A percentile compares a stretch with the other conserved stretches of the same genome.
Evolutionary conservation across 495 filamentous ascomycete genomes (phyloP).

Genomic region (Arthonia radiata): DNA sequence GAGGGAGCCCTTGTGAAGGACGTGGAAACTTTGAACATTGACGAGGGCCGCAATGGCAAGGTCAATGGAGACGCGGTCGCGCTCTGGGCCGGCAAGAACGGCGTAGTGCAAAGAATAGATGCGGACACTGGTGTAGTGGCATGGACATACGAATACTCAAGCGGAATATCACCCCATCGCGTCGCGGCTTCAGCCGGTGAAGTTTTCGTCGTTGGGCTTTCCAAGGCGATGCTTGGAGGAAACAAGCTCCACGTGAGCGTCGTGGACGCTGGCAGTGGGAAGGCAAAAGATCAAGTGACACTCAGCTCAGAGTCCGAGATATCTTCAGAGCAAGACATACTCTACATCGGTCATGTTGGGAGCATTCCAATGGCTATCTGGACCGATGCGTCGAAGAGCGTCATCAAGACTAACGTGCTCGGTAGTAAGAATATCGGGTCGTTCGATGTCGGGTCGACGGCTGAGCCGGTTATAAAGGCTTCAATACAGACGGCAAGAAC

Average conservation of each 20-base stretch:
- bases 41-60: conserved; percentile 21
- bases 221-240: conserved; percentile 36
- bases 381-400: conserved; percentile 42
- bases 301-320: conserved; percentile 54
- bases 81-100: conserved; percentile 31
- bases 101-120: conserved; percentile 42
- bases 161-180: conserved; percentile 39
- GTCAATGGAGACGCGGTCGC: conserved; percentile 44
- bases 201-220: conserved; percentile 54
- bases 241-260: conserved; percentile 49
- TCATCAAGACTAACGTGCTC: conserved; percentile 56
- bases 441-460: conserved; percentile 23
- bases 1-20: conserved; percentile 35
- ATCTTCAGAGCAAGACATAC: conserved; percentile 34
- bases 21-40: conserved; percentile 54
- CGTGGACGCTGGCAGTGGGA: conserved; percentile 46
- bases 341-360: conserved; percentile 65
- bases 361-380: conserved; percentile 61
- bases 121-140: conserved; percentile 45
- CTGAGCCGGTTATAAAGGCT: conserved; percentile 36
- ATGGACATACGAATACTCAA: conserved; percentile 51
- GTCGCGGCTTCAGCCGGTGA: conserved; percentile 49
- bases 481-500: conserved; percentile 36
- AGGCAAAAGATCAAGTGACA: conserved; percentile 33
- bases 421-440: conserved; percentile 37